Evolutionary conservation across 306 rosid genomes (phyloP).

Genomic region (Casuarina cunninghamiana): DNA sequence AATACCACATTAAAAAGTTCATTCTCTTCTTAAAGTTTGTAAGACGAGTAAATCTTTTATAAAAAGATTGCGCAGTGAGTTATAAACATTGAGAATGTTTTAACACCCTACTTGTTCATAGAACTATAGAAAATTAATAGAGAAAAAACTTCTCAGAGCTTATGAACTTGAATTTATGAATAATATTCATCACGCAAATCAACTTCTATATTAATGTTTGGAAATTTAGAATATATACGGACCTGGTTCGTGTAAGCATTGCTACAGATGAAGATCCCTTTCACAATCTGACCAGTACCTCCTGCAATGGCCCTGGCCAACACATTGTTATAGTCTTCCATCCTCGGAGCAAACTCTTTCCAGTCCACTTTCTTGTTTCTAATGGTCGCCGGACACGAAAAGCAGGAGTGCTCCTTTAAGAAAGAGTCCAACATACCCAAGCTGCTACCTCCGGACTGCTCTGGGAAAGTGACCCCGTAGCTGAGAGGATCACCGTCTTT

Average conservation of each 20-base stretch:
- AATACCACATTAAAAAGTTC: too few relatives aligned
- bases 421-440: slow-evolving; percentile 62
- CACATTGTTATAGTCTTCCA: slow-evolving; percentile 72
- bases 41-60: too few relatives aligned
- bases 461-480: slow-evolving; percentile 74
- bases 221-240: background rate
- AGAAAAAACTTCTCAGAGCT: too few relatives aligned
- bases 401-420: slow-evolving; percentile 72
- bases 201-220: too few relatives aligned
- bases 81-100: too few relatives aligned
- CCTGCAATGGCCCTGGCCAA: slow-evolving; percentile 81
- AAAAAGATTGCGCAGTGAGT: too few relatives aligned
- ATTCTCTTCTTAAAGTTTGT: too few relatives aligned
- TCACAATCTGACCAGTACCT: slow-evolving; percentile 93
- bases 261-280: slow-evolving; percentile 88
- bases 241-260: slow-evolving; percentile 94
- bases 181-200: too few relatives aligned
- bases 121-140: too few relatives aligned
- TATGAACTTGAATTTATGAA: too few relatives aligned
- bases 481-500: slow-evolving; percentile 86
- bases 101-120: too few relatives aligned
- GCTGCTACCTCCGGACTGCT: slow-evolving; percentile 33
- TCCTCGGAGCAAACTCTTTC: slow-evolving; percentile 92
- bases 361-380: slow-evolving; percentile 63
- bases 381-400: slow-evolving; percentile 45